Percentiles rank a stretch among this genome's conserved stretches.
These are phyloP conservation scores for Oryza meyeriana DNA, from an alignment of 176 grass and related monocot genomes.

Conservation along the genomic window DNA sequence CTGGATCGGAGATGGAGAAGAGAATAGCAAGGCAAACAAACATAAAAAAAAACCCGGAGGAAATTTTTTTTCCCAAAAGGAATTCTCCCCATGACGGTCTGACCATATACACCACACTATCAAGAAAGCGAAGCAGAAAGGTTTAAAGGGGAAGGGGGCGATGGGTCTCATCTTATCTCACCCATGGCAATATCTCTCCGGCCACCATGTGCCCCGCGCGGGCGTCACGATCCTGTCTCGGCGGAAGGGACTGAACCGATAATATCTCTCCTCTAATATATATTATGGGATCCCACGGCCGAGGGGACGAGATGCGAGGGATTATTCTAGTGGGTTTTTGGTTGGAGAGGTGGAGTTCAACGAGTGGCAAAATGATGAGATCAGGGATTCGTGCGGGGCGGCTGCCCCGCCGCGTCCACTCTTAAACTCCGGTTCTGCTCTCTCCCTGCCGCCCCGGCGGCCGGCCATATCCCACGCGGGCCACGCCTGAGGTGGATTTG, in stretches of 20 bases:
- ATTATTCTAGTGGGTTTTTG: slow-evolving; percentile 11
- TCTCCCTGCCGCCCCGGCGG: background rate
- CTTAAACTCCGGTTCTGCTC: background rate
- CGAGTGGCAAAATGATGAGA: slow-evolving; percentile 38
- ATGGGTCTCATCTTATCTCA: slow-evolving; percentile 14
- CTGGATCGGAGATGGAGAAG: background rate
- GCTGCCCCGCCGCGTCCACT: slow-evolving; percentile 50
- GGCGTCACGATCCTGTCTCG: slow-evolving; percentile 46
- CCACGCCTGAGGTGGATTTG: background rate
- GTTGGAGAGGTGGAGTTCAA: slow-evolving; percentile 12
- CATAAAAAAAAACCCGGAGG: slow-evolving; percentile 44
- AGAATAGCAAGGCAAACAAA: background rate
- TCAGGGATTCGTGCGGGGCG: slow-evolving; percentile 51
- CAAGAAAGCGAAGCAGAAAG: background rate
- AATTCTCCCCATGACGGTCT: slow-evolving; percentile 33
- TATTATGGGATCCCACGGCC: slow-evolving; percentile 35
- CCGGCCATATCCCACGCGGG: background rate
- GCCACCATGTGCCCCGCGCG: slow-evolving; percentile 38
- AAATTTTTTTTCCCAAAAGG: too few relatives aligned
- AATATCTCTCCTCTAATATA: too few relatives aligned
- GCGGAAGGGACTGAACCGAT: slow-evolving; percentile 32
- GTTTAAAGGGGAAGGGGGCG: background rate
- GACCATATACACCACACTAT: background rate
- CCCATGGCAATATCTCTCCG: slow-evolving; percentile 30
- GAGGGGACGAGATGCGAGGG: background rate